Base-by-base conservation (phyloP, 2,329 filamentous ascomycete genomes). In the Colletotrichum theobromicola region DNA sequence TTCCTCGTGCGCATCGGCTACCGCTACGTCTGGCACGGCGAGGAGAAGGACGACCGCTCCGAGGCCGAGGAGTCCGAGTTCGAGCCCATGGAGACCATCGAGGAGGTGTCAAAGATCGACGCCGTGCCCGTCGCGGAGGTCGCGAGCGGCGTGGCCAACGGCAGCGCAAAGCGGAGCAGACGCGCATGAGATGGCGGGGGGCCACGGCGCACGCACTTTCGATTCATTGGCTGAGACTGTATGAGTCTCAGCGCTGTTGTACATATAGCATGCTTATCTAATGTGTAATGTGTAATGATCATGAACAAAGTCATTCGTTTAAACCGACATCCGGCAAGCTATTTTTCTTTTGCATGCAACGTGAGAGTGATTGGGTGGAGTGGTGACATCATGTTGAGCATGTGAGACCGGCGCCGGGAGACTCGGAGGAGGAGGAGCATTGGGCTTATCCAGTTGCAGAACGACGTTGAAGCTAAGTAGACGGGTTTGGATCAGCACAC, bases 1-100 rank as follows among this genome's bases (percentile, higher is more conserved):
- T 85, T 89, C 77, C 89, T 93, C 67, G 79, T 90, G 74, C 84
- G 90, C 60, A 91, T 90, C 58, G 87, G 88, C 4, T 90, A 88
- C 67, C 82, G 89, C 26, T 89, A 90, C 70, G 83, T 90, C 4
- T 83, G 86, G 21, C 85, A 83, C 55, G 85, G 85, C 34, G 85
- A 86, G n/a, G 85, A 84, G 18, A 87, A 89, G 58, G 91, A 92
- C 77, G 90, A 91, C 69, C 83, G 90, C 53, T 91, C 89, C 70
- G 88, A 90, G 24, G 85, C 87, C 53, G 90, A 91, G 72, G 88
- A 88, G 26, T 84, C 85, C 15, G 87, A 86, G 13, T 85, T 85
- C 10, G 86, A 86, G 75, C 72, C 69, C 28, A 57, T 72, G 62
- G 72, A 72, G 18, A 75, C 68, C 24, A 75, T 75, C 16, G 72